phyloP scores from a whole-genome alignment of 306 rosid species.

The Acacia acuminata region DNA sequence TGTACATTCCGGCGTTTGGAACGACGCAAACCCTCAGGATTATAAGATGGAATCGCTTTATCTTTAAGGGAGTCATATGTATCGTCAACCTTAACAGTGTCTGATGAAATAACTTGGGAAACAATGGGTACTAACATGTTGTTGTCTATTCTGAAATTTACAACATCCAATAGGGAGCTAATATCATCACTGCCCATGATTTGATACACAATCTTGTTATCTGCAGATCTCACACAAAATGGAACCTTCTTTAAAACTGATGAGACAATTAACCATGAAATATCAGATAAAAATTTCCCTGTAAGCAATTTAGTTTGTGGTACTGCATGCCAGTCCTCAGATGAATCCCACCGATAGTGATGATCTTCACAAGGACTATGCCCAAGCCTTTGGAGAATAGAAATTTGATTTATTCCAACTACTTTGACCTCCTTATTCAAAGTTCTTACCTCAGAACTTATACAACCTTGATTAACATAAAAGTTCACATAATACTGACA shows the following conservation, averaged over 20 bases:
- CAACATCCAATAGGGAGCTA: constrained; percentile 34
- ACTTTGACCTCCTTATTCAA: constrained; percentile 58
- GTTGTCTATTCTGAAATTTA: constrained; percentile 57
- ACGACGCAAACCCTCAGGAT: constrained; percentile 63
- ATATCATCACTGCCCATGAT: constrained; percentile 42
- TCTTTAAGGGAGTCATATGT: constrained; percentile 35
- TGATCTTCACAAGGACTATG: constrained; percentile 49
- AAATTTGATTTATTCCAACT: constrained; percentile 60
- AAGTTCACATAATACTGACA: constrained; percentile 74
- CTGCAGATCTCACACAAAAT: constrained; percentile 63
- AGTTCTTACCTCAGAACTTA: constrained; percentile 69
- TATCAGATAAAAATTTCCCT: constrained; percentile 67
- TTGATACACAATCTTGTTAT: constrained; percentile 73
- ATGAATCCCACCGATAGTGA: constrained; percentile 73
- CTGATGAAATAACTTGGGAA: constrained; percentile 46
- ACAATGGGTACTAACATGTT: constrained; percentile 51
- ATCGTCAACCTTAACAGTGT: constrained; percentile 22
- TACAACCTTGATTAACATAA: constrained; percentile 76
- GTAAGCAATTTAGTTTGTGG: constrained; percentile 67
- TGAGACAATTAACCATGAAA: constrained; percentile 79
- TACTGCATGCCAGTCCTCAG: constrained; percentile 62
- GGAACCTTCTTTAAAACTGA: constrained; percentile 57
- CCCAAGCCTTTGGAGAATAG: constrained; percentile 69
- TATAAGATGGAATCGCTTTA: constrained; percentile 36
- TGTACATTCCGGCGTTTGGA: constrained; percentile 86